phyloP scores from a whole-genome alignment of 1,284 basidiomycete genomes.

The Irpex rosettiformis region DNA sequence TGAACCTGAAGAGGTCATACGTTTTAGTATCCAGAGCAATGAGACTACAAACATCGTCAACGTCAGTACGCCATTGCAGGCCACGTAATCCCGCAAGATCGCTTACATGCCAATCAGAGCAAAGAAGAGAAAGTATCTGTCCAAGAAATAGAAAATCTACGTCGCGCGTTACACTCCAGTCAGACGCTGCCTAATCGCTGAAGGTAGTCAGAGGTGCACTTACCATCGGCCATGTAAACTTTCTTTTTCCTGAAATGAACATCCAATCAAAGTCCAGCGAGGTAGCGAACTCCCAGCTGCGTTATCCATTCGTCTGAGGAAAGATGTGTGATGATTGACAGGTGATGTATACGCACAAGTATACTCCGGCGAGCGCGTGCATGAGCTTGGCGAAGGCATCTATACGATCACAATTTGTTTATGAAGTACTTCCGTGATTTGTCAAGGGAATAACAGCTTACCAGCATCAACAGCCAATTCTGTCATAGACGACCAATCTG shows the following conservation, averaged over 20 bases:
- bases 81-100: neutral
- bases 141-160: slow-evolving; percentile 70
- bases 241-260: slow-evolving; percentile 54
- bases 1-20: slow-evolving; percentile 30
- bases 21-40: slow-evolving; percentile 55
- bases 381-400: slow-evolving; percentile 62
- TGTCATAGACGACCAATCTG: slow-evolving; percentile 52
- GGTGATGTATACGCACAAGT: slow-evolving; percentile 54
- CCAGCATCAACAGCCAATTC: slow-evolving; percentile 50
- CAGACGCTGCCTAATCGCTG: neutral
- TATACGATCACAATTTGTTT: slow-evolving; percentile 22
- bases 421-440: slow-evolving; percentile 12
- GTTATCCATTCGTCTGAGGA: neutral
- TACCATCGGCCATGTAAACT: slow-evolving; percentile 45
- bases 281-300: slow-evolving; percentile 44
- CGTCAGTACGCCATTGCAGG: slow-evolving; percentile 2
- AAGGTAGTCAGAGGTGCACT: too few relatives aligned
- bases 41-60: slow-evolving; percentile 32
- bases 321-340: slow-evolving; percentile 6
- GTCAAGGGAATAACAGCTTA: slow-evolving; percentile 26
- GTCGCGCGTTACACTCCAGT: neutral
- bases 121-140: slow-evolving; percentile 63
- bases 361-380: slow-evolving; percentile 64
- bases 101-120: slow-evolving; percentile 69
- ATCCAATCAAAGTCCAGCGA: slow-evolving; percentile 69